These are phyloP conservation scores for Chlorella vulgaris DNA, from an alignment of 139 green algal genomes.

Conservation along the genomic window DNA sequence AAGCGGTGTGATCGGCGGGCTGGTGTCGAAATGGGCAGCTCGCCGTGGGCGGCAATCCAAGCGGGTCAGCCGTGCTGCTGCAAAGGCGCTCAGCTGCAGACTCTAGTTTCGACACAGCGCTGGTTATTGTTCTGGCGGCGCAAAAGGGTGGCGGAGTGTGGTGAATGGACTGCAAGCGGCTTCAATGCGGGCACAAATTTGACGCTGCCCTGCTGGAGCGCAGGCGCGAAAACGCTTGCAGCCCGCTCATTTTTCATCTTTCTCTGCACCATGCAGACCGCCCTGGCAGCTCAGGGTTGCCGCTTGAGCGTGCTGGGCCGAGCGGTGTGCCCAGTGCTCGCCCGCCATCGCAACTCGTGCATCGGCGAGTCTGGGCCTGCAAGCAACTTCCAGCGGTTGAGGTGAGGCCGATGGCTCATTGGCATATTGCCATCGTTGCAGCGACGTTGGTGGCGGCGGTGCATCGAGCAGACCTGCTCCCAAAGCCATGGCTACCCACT, in stretches of 20 bases:
- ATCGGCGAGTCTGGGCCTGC: background rate
- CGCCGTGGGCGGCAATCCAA: no score
- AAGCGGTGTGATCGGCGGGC: no score
- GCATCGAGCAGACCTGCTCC: background rate
- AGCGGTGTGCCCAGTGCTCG: background rate
- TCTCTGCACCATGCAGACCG: background rate
- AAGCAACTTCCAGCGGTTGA: background rate
- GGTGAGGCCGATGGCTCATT: background rate
- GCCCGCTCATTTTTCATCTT: background rate
- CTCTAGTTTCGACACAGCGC: no score
- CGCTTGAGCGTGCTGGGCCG: background rate
- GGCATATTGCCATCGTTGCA: background rate
- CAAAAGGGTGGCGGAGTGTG: no score
- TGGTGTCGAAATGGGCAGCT: no score
- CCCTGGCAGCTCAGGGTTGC: background rate
- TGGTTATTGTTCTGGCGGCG: no score
- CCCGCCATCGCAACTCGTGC: background rate
- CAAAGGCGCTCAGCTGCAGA: no score
- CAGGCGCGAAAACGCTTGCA: no score
- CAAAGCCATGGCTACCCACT: background rate
- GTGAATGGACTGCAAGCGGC: no score
- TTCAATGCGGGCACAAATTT: background rate
- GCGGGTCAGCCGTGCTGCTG: no score
- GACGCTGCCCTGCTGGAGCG: no score
- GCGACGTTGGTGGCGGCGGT: background rate